These are phyloP conservation scores for Cylindrotheca closterium DNA, from an alignment of 108 stramenopile genomes.

Conservation along the genomic window DNA sequence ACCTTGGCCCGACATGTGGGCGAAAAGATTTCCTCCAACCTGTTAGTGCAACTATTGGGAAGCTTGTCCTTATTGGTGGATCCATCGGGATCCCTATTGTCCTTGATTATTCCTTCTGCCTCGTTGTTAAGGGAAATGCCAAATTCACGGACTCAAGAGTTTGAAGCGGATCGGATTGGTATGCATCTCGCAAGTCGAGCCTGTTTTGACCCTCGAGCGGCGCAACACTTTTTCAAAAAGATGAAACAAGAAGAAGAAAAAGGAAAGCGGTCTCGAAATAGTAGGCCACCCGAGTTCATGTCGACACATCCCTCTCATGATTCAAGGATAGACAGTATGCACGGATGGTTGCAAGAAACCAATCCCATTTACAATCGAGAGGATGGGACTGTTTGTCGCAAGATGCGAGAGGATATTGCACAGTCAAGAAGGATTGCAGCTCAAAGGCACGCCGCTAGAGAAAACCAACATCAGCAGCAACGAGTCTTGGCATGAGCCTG, in stretches of 20 bases:
- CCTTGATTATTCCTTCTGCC: conserved; percentile 57
- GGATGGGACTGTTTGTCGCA: conserved; percentile 54
- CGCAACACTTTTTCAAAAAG: conserved; percentile 59
- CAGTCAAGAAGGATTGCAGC: conserved; percentile 51
- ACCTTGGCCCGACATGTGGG: conserved; percentile 82
- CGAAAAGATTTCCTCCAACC: conserved; percentile 59
- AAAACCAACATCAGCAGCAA: conserved; percentile 7
- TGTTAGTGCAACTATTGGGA: conserved; percentile 51
- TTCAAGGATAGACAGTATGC: conserved; percentile 53
- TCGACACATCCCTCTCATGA: conserved; percentile 83
- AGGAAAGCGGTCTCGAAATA: background rate
- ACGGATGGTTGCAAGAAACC: conserved; percentile 69
- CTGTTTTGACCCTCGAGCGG: conserved; percentile 82
- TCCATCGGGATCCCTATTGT: conserved; percentile 68
- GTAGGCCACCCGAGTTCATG: conserved; percentile 81
- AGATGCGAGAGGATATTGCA: conserved; percentile 58
- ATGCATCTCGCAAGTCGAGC: conserved; percentile 65
- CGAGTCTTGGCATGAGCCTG: too few relatives aligned
- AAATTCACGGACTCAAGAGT: conserved; percentile 71
- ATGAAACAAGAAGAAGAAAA: conserved; percentile 43
- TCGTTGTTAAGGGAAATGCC: conserved; percentile 62
- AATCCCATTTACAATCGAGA: conserved; percentile 46
- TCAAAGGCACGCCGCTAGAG: conserved; percentile 10
- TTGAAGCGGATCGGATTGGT: conserved; percentile 86
- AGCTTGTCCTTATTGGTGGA: conserved; percentile 57